phyloP scores from a whole-genome alignment of 2,329 filamentous ascomycete species.

The Fusarium sororula region DNA sequence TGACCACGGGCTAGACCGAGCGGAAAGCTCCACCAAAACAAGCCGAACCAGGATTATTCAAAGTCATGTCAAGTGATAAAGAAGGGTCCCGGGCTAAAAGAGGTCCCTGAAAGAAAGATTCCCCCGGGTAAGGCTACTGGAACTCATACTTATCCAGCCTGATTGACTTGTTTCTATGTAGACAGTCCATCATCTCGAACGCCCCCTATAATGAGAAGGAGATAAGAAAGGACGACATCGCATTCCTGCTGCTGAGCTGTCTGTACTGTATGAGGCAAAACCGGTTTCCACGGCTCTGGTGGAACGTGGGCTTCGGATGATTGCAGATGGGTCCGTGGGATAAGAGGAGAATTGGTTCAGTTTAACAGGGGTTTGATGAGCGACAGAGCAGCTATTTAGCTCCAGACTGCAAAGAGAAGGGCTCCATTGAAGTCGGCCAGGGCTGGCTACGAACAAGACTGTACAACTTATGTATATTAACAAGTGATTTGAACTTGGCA shows the following conservation, averaged over 20 bases:
- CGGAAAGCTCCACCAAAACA: conserved; percentile 33
- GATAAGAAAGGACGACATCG: not conserved
- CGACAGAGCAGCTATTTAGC: not conserved
- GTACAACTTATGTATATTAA: too few relatives aligned
- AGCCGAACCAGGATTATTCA: conserved; percentile 11
- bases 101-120: not conserved
- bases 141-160: not conserved
- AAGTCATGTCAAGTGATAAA: conserved; percentile 16
- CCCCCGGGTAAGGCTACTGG: not conserved
- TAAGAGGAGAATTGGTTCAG: conserved; percentile 18
- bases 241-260: not conserved
- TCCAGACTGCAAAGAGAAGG: not conserved
- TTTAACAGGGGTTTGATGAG: conserved; percentile 4
- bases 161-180: not conserved
- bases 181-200: not conserved
- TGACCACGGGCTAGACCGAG: conserved; percentile 35
- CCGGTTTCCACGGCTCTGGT: conserved; percentile 32
- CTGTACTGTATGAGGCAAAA: conserved; percentile 29
- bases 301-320: conserved; percentile 32
- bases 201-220: not conserved
- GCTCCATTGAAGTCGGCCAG: not conserved
- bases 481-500: not conserved
- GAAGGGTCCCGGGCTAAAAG: conserved; percentile 1
- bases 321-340: conserved; percentile 35
- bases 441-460: not conserved